phyloP scores from a whole-genome alignment of 805 yeast genomes.

The Brettanomyces bruxellensis region DNA sequence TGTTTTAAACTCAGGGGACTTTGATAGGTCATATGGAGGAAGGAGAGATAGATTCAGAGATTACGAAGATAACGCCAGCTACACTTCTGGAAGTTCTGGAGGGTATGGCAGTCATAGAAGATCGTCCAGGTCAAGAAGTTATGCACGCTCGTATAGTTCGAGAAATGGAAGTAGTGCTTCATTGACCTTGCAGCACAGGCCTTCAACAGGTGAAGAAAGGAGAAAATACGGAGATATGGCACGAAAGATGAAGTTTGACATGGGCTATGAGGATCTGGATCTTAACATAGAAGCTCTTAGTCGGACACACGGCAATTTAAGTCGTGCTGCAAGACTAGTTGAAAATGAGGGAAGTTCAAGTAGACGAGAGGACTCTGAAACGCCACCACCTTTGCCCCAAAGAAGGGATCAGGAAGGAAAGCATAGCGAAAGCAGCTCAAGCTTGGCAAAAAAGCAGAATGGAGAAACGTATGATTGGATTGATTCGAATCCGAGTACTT shows the following conservation, averaged over 20 bases:
- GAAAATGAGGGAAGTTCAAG: conserved; percentile 24
- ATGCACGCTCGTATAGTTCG: neutral
- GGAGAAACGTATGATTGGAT: conserved; percentile 25
- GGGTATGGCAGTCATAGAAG: conserved; percentile 4
- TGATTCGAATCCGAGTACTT: conserved; percentile 9
- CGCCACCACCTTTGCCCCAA: conserved; percentile 40
- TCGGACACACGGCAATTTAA: conserved; percentile 49
- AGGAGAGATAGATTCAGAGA: conserved; percentile 2
- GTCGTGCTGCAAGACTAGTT: conserved; percentile 50
- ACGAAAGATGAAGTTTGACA: conserved; percentile 34
- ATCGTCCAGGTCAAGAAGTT: conserved; percentile 3
- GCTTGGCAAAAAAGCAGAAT: conserved; percentile 11
- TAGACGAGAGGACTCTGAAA: conserved; percentile 24
- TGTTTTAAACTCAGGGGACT: conserved; percentile 4
- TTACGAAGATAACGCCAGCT: neutral
- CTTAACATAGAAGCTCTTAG: conserved; percentile 55
- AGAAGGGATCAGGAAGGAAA: conserved; percentile 22
- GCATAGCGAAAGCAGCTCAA: conserved; percentile 14
- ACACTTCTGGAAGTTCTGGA: neutral
- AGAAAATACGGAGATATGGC: conserved; percentile 42
- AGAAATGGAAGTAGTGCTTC: conserved; percentile 2
- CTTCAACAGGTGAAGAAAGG: conserved; percentile 45
- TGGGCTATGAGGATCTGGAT: conserved; percentile 52
- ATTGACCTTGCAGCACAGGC: conserved; percentile 35
- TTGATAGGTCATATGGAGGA: conserved; percentile 8